A percentile compares a stretch with the other conserved stretches of the same genome.
phyloP scores from a whole-genome alignment of 306 rosid species.

The Quercus berberidifolia region DNA sequence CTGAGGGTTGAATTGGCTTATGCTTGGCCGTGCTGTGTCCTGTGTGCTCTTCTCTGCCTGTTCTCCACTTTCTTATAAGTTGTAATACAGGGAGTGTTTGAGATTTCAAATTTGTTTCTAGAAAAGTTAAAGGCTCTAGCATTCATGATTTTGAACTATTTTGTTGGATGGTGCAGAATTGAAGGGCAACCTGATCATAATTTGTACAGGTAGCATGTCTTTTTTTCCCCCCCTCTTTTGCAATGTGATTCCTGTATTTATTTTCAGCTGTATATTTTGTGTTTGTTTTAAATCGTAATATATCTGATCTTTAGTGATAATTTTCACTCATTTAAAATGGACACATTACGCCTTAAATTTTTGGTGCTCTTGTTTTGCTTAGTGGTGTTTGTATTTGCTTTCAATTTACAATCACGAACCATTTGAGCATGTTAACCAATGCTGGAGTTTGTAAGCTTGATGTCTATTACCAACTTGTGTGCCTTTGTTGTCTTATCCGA shows the following conservation, averaged over 20 bases:
- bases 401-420: background rate
- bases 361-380: background rate
- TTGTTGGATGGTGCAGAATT: slow-evolving; percentile 45
- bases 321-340: background rate
- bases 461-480: background rate
- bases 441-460: background rate
- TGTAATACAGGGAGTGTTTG: too few species aligned
- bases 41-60: too few species aligned
- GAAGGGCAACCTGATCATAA: slow-evolving; percentile 75
- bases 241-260: background rate
- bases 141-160: background rate
- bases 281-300: background rate
- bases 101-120: too few species aligned
- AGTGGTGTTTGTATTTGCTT: background rate
- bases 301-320: background rate
- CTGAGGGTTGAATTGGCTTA: too few species aligned
- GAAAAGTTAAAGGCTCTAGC: too few species aligned
- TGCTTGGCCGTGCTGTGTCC: too few species aligned
- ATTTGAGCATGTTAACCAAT: background rate
- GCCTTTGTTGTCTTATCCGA: background rate
- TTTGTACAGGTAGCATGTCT: slow-evolving; percentile 65
- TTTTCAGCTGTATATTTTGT: background rate
- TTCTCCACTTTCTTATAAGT: too few species aligned
- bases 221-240: slow-evolving; percentile 2
- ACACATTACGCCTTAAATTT: background rate